These are phyloP conservation scores for Rhodosporidiobolus odoratus DNA, from an alignment of 768 basidiomycete genomes.

Conservation along the genomic window DNA sequence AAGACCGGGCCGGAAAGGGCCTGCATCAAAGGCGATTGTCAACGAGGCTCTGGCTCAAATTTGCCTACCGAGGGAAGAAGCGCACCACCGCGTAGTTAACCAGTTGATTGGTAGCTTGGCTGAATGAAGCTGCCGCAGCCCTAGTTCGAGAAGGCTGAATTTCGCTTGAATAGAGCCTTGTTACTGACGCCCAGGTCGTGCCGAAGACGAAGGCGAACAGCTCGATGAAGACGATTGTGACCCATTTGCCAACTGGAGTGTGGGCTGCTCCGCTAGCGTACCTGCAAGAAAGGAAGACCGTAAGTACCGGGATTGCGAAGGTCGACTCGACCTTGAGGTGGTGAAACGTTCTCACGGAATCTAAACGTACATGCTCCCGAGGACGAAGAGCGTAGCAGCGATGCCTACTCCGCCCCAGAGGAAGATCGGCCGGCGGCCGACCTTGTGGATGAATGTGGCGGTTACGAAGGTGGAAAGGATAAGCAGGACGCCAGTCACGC, in stretches of 20 bases:
- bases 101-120: slow-evolving; percentile 19
- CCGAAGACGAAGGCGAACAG: slow-evolving; percentile 36
- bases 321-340: neutral
- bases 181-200: slow-evolving; percentile 51
- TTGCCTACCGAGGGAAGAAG: too few species aligned
- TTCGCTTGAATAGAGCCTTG: slow-evolving; percentile 47
- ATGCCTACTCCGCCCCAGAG: slow-evolving; percentile 52
- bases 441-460: slow-evolving; percentile 27
- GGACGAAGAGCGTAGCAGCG: slow-evolving; percentile 49
- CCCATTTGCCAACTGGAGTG: slow-evolving; percentile 20
- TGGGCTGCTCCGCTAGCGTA: slow-evolving; percentile 1
- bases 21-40: neutral
- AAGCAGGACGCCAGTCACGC: slow-evolving; percentile 53
- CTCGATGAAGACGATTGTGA: slow-evolving; percentile 29
- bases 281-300: neutral
- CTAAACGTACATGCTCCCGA: slow-evolving; percentile 52
- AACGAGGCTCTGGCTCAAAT: neutral
- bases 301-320: too few species aligned
- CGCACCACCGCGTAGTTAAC: slow-evolving; percentile 5
- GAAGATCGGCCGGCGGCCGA: slow-evolving; percentile 49
- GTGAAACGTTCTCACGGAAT: neutral
- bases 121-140: slow-evolving; percentile 3
- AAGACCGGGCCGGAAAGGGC: slow-evolving; percentile 22
- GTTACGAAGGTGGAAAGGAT: slow-evolving; percentile 40
- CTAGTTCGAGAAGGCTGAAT: slow-evolving; percentile 53